Percentiles rank a stretch among this genome's conserved stretches.
Evolutionary conservation across 164 flowering plant genomes (phyloP).

Genomic region (Kingdonia uniflora): DNA sequence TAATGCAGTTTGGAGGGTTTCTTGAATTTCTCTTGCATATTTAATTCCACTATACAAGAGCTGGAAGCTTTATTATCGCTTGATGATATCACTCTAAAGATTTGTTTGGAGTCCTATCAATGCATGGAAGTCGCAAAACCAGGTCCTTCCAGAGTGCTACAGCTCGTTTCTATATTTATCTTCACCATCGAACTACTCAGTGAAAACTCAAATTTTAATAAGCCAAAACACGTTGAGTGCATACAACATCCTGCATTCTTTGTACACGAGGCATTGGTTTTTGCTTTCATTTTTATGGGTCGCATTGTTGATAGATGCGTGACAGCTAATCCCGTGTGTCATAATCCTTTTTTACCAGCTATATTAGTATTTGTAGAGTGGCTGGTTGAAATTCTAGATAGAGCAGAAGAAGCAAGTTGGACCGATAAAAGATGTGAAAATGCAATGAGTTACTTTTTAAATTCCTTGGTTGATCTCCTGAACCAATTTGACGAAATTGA

Average conservation of each 20-base stretch:
- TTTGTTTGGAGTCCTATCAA: conserved; percentile 41
- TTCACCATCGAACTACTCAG: conserved; percentile 34
- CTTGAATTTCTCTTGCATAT: conserved; percentile 36
- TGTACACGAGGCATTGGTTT: conserved; percentile 26
- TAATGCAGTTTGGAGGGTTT: conserved; percentile 54
- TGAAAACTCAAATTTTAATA: conserved; percentile 11
- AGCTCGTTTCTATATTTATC: conserved; percentile 46
- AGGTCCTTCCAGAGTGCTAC: conserved; percentile 66
- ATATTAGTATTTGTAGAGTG: conserved; percentile 65
- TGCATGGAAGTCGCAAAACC: conserved; percentile 33
- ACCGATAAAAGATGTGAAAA: conserved; percentile 29
- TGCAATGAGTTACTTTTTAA: conserved; percentile 46
- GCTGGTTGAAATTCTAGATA: conserved; percentile 27
- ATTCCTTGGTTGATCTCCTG: conserved; percentile 32
- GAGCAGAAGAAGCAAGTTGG: conserved; percentile 15
- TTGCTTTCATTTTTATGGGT: conserved; percentile 49
- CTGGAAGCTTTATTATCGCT: conserved; percentile 44
- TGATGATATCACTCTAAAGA: conserved; percentile 38
- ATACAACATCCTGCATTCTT: conserved; percentile 19
- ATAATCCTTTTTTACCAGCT: conserved; percentile 56
- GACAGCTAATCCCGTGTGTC: conserved; percentile 14
- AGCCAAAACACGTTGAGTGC: conserved; percentile 10
- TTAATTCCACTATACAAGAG: conserved; percentile 36
- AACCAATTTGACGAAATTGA: conserved; percentile 24
- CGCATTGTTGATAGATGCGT: conserved; percentile 46